Percentiles rank a stretch among this genome's conserved stretches.
These are phyloP conservation scores for Penicillium sp. DNA, from an alignment of 2,329 filamentous ascomycete species.

Conservation along the genomic window DNA sequence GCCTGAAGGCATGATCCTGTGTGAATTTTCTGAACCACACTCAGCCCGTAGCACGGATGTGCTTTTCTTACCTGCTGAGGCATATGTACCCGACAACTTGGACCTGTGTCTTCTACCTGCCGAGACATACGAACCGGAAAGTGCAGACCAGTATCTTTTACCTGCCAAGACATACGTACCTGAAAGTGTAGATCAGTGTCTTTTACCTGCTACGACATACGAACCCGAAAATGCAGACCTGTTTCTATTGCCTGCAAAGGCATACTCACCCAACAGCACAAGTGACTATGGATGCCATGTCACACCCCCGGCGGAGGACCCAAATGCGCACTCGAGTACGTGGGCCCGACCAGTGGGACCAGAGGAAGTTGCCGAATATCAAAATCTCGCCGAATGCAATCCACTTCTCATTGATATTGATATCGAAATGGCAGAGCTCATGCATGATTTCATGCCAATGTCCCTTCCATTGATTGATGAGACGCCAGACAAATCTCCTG, in stretches of 20 bases:
- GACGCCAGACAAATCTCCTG: not conserved
- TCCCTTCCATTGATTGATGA: not conserved
- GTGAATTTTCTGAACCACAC: not conserved
- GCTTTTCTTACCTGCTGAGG: not conserved
- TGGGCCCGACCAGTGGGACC: not conserved
- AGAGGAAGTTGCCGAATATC: not conserved
- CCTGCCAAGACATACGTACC: not conserved
- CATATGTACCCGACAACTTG: not conserved
- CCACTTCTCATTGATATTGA: not conserved
- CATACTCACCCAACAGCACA: not conserved
- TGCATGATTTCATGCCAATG: not conserved
- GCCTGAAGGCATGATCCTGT: not conserved
- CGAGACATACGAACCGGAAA: not conserved
- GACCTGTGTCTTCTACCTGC: not conserved
- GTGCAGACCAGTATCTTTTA: not conserved
- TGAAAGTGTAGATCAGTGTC: too few relatives aligned
- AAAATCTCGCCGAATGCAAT: not conserved
- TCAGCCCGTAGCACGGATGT: not conserved
- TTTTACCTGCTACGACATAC: too few relatives aligned
- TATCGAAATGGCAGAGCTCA: not conserved
- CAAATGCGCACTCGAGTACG: not conserved
- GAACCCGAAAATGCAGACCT: too few relatives aligned
- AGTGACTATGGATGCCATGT: not conserved
- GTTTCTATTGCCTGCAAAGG: too few relatives aligned
- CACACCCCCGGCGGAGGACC: not conserved